phyloP scores from a whole-genome alignment of 768 basidiomycete genomes.

The Naganishia onofrii region DNA sequence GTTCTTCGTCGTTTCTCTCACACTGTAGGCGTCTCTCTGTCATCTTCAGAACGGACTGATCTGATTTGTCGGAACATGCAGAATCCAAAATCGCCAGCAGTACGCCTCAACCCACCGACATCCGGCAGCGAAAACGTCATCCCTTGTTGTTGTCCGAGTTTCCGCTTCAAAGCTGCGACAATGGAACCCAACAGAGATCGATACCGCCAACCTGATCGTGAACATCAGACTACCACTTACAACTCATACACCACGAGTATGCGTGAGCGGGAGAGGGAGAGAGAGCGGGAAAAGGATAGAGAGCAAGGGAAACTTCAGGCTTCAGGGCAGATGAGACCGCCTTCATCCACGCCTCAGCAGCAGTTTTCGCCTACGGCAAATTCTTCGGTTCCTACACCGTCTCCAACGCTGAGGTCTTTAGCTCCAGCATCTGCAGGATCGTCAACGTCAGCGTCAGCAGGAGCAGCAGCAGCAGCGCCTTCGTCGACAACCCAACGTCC shows the following conservation, averaged over 20 bases:
- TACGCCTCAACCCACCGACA: neutral
- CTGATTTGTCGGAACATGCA: too few relatives aligned
- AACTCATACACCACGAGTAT: conserved; percentile 3
- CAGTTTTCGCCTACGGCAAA: neutral
- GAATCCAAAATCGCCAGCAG: neutral
- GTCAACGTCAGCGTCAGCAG: neutral
- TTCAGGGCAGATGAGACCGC: conserved; percentile 12
- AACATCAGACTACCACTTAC: neutral
- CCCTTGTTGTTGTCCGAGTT: neutral
- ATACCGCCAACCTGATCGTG: neutral
- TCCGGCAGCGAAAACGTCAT: neutral
- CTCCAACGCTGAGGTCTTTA: neutral
- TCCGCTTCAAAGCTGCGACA: neutral
- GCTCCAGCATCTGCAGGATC: neutral
- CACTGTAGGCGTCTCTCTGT: too few relatives aligned
- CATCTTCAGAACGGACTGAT: too few relatives aligned
- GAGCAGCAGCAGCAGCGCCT: neutral
- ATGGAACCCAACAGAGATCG: conserved; percentile 10
- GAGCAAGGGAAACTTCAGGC: neutral
- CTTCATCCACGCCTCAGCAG: conserved; percentile 3
- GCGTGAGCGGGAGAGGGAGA: conserved; percentile 24
- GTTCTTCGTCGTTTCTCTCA: too few relatives aligned
- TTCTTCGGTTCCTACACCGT: neutral
- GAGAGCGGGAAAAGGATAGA: conserved; percentile 23
- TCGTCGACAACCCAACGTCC: conserved; percentile 2